A percentile compares a stretch with the other conserved stretches of the same genome.
phyloP scores from a whole-genome alignment of 768 basidiomycete species.

The Tulasnella sp. region DNA sequence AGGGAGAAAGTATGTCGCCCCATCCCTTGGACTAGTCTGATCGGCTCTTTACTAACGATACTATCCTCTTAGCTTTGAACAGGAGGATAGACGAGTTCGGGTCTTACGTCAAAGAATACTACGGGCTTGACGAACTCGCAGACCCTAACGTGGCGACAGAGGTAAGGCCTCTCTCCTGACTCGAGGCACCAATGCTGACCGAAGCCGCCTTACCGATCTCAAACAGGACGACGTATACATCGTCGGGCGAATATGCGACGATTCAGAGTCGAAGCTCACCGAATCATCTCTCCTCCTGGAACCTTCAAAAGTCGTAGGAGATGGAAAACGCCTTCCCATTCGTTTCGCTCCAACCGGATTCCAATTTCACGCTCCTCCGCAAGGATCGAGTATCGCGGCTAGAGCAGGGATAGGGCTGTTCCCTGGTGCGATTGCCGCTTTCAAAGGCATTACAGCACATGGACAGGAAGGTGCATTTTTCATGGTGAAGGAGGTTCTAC shows the following conservation, averaged over 20 bases:
- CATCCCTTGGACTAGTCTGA: neutral
- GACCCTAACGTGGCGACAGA: conserved; percentile 61
- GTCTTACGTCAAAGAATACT: conserved; percentile 61
- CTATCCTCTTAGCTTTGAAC: conserved; percentile 55
- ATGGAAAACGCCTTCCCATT: conserved; percentile 60
- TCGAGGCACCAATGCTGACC: neutral
- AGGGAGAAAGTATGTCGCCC: conserved; percentile 61
- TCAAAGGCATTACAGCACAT: conserved; percentile 69
- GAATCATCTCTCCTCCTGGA: conserved; percentile 73
- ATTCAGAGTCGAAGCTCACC: conserved; percentile 65
- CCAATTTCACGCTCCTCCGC: conserved; percentile 46
- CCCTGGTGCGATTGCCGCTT: conserved; percentile 77
- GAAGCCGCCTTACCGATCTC: neutral
- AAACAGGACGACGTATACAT: conserved; percentile 54
- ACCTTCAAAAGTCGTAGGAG: conserved; percentile 68
- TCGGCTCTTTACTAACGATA: neutral
- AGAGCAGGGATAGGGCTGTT: conserved; percentile 66
- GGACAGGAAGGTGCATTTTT: conserved; percentile 79
- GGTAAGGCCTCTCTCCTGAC: conserved; percentile 29
- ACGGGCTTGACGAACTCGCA: conserved; percentile 62
- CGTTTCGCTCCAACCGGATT: conserved; percentile 59
- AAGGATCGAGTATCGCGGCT: neutral
- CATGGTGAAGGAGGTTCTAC: conserved; percentile 68
- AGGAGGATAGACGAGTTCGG: conserved; percentile 81
- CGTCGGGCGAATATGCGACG: conserved; percentile 66